Evolutionary conservation across 2,329 filamentous ascomycete genomes (phyloP).

Genomic region (Helotiales sp.): DNA sequence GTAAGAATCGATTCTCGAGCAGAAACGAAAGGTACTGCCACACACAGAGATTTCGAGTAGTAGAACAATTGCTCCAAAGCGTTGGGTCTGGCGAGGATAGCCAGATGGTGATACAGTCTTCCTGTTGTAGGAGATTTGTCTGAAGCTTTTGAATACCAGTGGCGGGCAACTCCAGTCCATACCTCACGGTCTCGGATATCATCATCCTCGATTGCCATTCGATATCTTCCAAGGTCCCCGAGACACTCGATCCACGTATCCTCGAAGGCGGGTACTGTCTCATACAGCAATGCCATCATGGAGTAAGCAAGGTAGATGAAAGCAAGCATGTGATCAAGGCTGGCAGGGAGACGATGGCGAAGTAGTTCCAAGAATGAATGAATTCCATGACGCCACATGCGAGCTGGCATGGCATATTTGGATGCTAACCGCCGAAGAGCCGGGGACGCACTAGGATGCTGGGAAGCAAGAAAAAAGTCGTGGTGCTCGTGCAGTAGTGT

Average conservation of each 20-base stretch:
- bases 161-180: conserved; percentile 77
- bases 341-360: conserved; percentile 70
- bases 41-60: conserved; percentile 70
- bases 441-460: conserved; percentile 76
- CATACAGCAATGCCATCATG: conserved; percentile 84
- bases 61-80: conserved; percentile 70
- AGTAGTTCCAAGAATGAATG: conserved; percentile 80
- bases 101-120: conserved; percentile 84
- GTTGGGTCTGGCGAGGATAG: conserved; percentile 72
- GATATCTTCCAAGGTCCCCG: conserved; percentile 79
- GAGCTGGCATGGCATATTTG: conserved; percentile 87
- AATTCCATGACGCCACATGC: conserved; percentile 94
- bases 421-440: conserved; percentile 67
- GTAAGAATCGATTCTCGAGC: conserved; percentile 70
- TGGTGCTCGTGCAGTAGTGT: conserved; percentile 81
- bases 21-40: conserved; percentile 55
- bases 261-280: conserved; percentile 79
- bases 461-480: conserved; percentile 82
- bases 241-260: conserved; percentile 89
- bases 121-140: conserved; percentile 75
- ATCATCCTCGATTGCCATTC: conserved; percentile 88
- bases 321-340: conserved; percentile 83
- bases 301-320: conserved; percentile 90
- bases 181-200: conserved; percentile 70
- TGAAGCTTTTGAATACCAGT: conserved; percentile 70